Conservation (phyloP, 1,284 basidiomycete species). For the Coniferiporia sulphurascens region DNA sequence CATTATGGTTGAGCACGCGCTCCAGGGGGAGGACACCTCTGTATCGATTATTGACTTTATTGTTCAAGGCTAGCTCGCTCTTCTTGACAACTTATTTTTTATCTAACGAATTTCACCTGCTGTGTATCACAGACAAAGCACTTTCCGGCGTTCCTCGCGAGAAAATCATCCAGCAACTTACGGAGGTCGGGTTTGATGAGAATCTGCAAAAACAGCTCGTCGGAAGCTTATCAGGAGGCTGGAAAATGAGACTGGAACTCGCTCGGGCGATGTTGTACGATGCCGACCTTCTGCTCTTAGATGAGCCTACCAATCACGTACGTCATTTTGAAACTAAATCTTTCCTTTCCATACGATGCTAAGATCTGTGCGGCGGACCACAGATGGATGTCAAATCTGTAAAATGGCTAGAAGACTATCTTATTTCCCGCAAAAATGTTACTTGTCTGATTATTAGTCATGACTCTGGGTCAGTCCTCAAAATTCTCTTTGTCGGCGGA, state of each 20-base stretch:
- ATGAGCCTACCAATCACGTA: slow-evolving; percentile 93
- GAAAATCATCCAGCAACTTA: slow-evolving; percentile 74
- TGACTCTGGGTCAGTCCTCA: slow-evolving; percentile 77
- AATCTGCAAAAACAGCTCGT: slow-evolving; percentile 82
- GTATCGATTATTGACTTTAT: slow-evolving; percentile 86
- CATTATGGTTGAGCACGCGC: slow-evolving; percentile 94
- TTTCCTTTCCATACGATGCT: slow-evolving; percentile 17
- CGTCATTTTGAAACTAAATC: slow-evolving; percentile 28
- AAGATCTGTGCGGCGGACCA: slow-evolving; percentile 1
- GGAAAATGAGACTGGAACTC: slow-evolving; percentile 98
- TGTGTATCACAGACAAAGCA: slow-evolving; percentile 45
- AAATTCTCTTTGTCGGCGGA: neutral
- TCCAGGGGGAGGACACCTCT: slow-evolving; percentile 89
- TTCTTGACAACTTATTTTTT: neutral
- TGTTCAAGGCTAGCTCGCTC: slow-evolving; percentile 55
- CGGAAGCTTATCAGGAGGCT: slow-evolving; percentile 92
- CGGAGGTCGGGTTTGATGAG: slow-evolving; percentile 90
- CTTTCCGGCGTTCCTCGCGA: slow-evolving; percentile 53
- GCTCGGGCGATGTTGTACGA: slow-evolving; percentile 96
- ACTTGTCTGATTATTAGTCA: slow-evolving; percentile 97
- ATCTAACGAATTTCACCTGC: neutral
- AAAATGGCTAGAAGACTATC: slow-evolving; percentile 90
- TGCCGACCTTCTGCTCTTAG: slow-evolving; percentile 89
- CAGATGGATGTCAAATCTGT: slow-evolving; percentile 89
- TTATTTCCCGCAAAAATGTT: slow-evolving; percentile 74